Conservation (phyloP, 2,329 filamentous ascomycete genomes). For the Periconia sp. region DNA sequence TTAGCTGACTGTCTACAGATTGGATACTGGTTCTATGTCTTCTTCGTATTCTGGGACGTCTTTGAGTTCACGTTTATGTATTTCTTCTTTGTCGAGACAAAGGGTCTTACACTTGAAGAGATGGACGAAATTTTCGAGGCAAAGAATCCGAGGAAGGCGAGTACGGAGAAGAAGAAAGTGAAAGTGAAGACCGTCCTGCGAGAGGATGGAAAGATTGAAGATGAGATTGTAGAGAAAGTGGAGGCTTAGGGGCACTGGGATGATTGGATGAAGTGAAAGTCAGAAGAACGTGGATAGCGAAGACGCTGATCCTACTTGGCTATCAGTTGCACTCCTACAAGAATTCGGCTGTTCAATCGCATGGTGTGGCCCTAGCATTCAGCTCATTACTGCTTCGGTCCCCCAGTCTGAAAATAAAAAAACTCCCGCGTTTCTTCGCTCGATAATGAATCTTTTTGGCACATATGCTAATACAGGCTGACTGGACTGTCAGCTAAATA, state of each 20-base stretch:
- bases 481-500: too few relatives aligned
- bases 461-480: too few relatives aligned
- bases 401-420: too few relatives aligned
- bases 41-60: conserved; percentile 25
- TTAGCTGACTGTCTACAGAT: conserved; percentile 14
- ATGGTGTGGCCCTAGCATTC: too few relatives aligned
- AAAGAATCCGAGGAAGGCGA: conserved; percentile 25
- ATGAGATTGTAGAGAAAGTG: conserved; percentile 23
- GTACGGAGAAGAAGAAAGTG: conserved; percentile 20
- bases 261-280: background rate
- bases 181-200: conserved; percentile 17
- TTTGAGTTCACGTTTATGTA: conserved; percentile 28
- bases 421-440: too few relatives aligned
- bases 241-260: conserved; percentile 1
- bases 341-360: too few relatives aligned
- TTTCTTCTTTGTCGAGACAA: conserved; percentile 30
- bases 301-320: too few relatives aligned
- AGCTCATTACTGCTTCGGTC: too few relatives aligned
- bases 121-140: conserved; percentile 27
- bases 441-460: too few relatives aligned
- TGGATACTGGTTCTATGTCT: conserved; percentile 29
- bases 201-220: conserved; percentile 31
- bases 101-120: conserved; percentile 25
- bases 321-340: too few relatives aligned
- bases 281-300: too few relatives aligned